Conservation (phyloP, 108 stramenopile species). For the Asterionellopsis glacialis region DNA sequence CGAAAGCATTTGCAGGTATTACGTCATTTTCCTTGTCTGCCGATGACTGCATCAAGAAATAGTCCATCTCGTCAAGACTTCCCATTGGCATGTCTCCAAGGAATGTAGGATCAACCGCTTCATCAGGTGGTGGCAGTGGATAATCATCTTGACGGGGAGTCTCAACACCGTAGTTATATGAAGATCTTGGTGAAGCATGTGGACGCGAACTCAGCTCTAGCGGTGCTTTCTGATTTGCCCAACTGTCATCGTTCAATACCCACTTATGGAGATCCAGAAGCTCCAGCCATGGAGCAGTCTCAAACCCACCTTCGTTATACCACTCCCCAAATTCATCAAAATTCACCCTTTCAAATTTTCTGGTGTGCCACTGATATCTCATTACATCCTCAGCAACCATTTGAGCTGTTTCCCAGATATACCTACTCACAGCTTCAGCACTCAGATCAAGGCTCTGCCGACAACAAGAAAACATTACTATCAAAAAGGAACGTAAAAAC, state of each 20-base stretch:
- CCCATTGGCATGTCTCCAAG: constrained; percentile 54
- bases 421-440: constrained; percentile 60
- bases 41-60: constrained; percentile 46
- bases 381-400: constrained; percentile 81
- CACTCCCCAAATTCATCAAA: constrained; percentile 91
- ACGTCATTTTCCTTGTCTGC: constrained; percentile 43
- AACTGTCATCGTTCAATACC: constrained; percentile 35
- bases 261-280: constrained; percentile 93
- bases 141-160: background rate
- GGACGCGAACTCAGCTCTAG: background rate
- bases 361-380: constrained; percentile 64
- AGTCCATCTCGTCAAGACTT: constrained; percentile 63
- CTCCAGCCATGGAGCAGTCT: constrained; percentile 92
- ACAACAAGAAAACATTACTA: constrained; percentile 86
- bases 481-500: constrained; percentile 79
- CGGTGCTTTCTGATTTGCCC: background rate
- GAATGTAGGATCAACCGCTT: constrained; percentile 34
- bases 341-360: constrained; percentile 60
- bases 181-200: background rate
- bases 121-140: constrained; percentile 44
- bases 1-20: constrained; percentile 3
- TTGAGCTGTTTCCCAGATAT: constrained; percentile 75
- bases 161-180: background rate
- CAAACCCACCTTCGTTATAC: constrained; percentile 95
- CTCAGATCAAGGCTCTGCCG: constrained; percentile 76